These are phyloP conservation scores for Rhizomucor pusillus DNA, from an alignment of 371 early-diverging fungal species.

Conservation along the genomic window DNA sequence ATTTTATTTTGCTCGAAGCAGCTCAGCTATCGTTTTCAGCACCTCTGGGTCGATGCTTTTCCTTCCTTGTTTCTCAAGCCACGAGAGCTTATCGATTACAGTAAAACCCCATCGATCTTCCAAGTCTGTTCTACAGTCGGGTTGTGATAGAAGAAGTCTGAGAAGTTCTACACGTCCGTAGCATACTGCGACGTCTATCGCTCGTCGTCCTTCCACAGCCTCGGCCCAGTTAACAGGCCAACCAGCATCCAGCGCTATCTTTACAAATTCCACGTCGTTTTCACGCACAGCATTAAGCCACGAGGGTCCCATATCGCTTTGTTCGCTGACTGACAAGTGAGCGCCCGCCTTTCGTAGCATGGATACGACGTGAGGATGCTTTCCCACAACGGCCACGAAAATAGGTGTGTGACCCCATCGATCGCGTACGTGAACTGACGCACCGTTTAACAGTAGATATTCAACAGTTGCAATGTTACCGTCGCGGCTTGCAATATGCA, in stretches of 20 bases:
- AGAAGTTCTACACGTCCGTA: slow-evolving; percentile 32
- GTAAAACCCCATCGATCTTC: slow-evolving; percentile 39
- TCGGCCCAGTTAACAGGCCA: slow-evolving; percentile 48
- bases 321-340: slow-evolving; percentile 83
- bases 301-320: slow-evolving; percentile 53
- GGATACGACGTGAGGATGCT: slow-evolving; percentile 57
- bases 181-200: slow-evolving; percentile 37
- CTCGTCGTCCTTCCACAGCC: slow-evolving; percentile 36
- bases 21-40: slow-evolving; percentile 6
- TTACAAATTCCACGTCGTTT: slow-evolving; percentile 32
- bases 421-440: slow-evolving; percentile 92
- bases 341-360: slow-evolving; percentile 84
- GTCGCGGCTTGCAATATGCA: slow-evolving; percentile 85
- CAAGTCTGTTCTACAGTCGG: slow-evolving; percentile 14
- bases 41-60: not conserved
- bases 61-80: not conserved
- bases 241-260: slow-evolving; percentile 35
- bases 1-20: slow-evolving; percentile 8
- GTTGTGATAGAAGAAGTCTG: slow-evolving; percentile 28
- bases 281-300: slow-evolving; percentile 45
- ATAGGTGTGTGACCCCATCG: slow-evolving; percentile 87
- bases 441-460: slow-evolving; percentile 80
- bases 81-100: slow-evolving; percentile 21
- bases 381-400: slow-evolving; percentile 73
- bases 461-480: slow-evolving; percentile 71